phyloP scores from a whole-genome alignment of 2,329 filamentous ascomycete genomes.

The Albophoma yamanashiensis region DNA sequence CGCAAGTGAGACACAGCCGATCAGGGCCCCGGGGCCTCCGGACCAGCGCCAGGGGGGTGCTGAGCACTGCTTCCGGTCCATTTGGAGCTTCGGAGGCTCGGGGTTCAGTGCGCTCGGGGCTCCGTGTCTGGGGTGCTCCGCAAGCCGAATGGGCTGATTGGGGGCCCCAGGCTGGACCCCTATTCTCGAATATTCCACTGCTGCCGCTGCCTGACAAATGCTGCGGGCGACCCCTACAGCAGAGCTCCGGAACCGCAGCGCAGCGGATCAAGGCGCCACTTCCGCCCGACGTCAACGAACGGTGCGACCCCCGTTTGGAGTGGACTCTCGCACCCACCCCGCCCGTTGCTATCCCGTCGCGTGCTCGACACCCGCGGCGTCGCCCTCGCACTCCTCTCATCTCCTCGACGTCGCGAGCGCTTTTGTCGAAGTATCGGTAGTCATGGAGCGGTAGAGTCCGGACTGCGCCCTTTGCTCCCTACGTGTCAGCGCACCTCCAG shows the following conservation, averaged over 20 bases:
- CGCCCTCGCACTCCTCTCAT: not conserved
- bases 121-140: not conserved
- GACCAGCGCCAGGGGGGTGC: too few species aligned
- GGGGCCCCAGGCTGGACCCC: too few species aligned
- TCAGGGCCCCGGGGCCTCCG: not conserved
- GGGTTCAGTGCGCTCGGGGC: too few species aligned
- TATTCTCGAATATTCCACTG: not conserved
- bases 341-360: not conserved
- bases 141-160: too few species aligned
- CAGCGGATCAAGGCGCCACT: not conserved
- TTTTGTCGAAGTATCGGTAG: not conserved
- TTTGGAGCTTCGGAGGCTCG: too few species aligned
- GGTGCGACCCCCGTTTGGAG: not conserved
- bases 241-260: too few species aligned
- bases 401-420: not conserved
- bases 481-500: not conserved
- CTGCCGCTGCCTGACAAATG: not conserved
- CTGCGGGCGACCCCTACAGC: too few species aligned
- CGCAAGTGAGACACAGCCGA: not conserved
- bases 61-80: too few species aligned
- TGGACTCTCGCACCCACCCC: not conserved
- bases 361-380: not conserved
- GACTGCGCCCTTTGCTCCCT: not conserved
- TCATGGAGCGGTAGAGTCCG: not conserved
- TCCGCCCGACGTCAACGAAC: not conserved